Evolutionary conservation across 1,284 basidiomycete species (phyloP), one percentile per base, ranked within the genome.

Genomic region (Tylopilus orsonianus): DNA sequence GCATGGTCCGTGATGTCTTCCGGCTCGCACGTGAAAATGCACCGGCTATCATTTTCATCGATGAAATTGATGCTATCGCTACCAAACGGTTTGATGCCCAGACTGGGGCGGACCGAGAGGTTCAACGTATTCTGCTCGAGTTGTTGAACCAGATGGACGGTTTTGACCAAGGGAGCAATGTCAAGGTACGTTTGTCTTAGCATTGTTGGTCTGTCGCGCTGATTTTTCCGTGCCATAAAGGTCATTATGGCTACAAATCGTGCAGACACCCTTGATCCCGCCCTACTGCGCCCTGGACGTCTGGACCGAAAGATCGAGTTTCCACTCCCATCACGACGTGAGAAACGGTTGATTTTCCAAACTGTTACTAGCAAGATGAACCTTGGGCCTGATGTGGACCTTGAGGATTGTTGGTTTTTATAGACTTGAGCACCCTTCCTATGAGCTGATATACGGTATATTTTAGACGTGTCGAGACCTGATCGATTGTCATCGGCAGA

Each of bases 61-160:
- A 98, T 67, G 96, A 99, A 68, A 95, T 99, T 55, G 97, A 99
- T 64, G 97, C 97, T 18, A 99, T 99, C 66, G 97, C 97, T 4
- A 99, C 97, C 33, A 99, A 99, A 72, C 94, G 97, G 68, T 99
- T 99, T 74, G 97, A 99, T 64, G 97, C 97, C 4, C 97, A 99
- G 70, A 99, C 97, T 1, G 97, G 97, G 64, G 97, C 97, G 12
- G 97, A 99, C 73, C 82, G 97, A 59, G 97, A 99, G 73, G 97
- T 99, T 16, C 97, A 99, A 71, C 93, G 97, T 73, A 99, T 99
- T 65, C 70, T 99, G 56, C 84, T 99, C n/a, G 97, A 99, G 68
- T 74, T 99, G 53, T 78, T 99, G 53, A 99, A 97, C 68, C 97
- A 99, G 68, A 99, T 99, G 97, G 97, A 99, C 64, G 97, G 97